Conservation (phyloP, 805 yeast species). For the Candida nanaspora region DNA sequence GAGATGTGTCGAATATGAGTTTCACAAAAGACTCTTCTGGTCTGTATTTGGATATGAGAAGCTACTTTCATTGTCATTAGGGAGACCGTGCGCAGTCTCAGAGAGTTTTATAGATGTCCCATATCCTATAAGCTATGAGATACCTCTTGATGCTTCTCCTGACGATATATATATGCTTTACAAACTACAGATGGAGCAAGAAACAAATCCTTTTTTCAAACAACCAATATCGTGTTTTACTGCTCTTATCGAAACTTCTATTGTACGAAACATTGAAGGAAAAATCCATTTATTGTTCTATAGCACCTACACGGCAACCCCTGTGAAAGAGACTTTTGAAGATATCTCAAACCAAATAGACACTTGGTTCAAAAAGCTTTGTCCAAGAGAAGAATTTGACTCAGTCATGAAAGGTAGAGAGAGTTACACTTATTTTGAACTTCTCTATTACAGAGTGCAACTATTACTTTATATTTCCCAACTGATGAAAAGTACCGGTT, state of each 20-base stretch:
- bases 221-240: conserved; percentile 11
- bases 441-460: conserved; percentile 12
- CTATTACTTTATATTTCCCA: conserved; percentile 12
- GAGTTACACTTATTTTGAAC: conserved; percentile 13
- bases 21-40: conserved; percentile 16
- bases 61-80: conserved; percentile 13
- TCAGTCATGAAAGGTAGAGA: conserved; percentile 9
- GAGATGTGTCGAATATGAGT: conserved; percentile 12
- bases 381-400: conserved; percentile 7
- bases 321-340: conserved; percentile 10
- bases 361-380: conserved; percentile 8
- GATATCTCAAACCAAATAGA: conserved; percentile 9
- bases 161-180: conserved; percentile 8
- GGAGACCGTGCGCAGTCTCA: conserved; percentile 16
- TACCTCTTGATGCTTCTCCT: conserved; percentile 4
- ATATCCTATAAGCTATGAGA: conserved; percentile 13
- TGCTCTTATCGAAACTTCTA: conserved; percentile 10
- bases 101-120: conserved; percentile 16
- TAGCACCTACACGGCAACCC: conserved; percentile 8
- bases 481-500: conserved; percentile 7
- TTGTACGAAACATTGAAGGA: conserved; percentile 14
- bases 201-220: conserved; percentile 6
- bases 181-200: conserved; percentile 11
- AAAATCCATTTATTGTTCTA: conserved; percentile 11
- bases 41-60: conserved; percentile 15